Conservation (phyloP, 2,329 filamentous ascomycete genomes). For the Falciphora oryzae region DNA sequence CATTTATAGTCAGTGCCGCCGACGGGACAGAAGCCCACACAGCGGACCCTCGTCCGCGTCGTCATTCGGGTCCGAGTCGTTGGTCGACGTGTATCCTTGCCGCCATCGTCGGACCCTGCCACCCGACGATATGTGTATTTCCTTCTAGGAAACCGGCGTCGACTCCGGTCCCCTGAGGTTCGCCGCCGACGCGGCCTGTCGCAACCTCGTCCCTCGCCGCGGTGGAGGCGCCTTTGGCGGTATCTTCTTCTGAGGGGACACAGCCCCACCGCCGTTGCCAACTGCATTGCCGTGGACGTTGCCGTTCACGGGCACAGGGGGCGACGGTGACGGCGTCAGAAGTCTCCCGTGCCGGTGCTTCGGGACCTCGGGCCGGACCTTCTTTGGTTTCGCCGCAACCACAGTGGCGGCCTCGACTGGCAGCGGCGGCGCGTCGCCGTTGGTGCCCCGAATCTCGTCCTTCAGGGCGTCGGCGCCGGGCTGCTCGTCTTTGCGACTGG, state of each 20-base stretch:
- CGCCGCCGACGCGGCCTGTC: constrained; percentile 14
- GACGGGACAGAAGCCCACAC: constrained; percentile 3
- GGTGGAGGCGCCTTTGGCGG: constrained; percentile 20
- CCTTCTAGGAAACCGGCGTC: constrained; percentile 10
- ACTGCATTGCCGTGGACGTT: constrained; percentile 10
- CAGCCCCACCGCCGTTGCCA: constrained; percentile 4
- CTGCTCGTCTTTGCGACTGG: constrained; percentile 51
- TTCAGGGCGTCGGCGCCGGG: constrained; percentile 14
- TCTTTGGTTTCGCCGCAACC: constrained; percentile 30
- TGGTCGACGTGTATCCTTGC: no score
- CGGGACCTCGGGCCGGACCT: constrained; percentile 48
- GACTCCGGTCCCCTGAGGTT: constrained; percentile 12
- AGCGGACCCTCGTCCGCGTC: constrained; percentile 6
- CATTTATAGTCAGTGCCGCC: constrained; percentile 3
- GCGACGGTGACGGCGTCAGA: constrained; percentile 18
- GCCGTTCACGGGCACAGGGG: constrained; percentile 13
- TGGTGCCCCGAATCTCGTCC: not conserved
- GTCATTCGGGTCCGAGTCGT: not conserved
- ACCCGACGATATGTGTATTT: constrained; percentile 3
- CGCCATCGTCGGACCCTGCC: constrained; percentile 1
- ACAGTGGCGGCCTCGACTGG: not conserved
- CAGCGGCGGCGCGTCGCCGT: not conserved
- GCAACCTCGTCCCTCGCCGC: constrained; percentile 15
- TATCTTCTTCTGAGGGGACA: constrained; percentile 16
- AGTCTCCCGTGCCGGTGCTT: constrained; percentile 50